A percentile compares a stretch with the other conserved stretches of the same genome.
Conservation (phyloP, 164 flowering plant genomes). For the Cinnamomum micranthum region DNA sequence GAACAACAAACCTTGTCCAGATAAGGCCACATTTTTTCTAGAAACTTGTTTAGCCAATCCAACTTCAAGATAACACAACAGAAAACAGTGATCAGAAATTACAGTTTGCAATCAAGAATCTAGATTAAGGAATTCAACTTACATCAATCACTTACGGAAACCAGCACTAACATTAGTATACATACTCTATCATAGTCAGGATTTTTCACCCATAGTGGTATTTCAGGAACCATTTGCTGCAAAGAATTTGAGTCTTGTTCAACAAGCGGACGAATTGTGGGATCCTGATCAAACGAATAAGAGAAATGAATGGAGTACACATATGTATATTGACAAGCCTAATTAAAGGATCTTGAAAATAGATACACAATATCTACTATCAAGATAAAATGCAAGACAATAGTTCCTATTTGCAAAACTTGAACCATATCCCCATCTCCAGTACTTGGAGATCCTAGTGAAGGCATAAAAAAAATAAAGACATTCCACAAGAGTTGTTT, state of each 20-base stretch:
- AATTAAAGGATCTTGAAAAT: not conserved
- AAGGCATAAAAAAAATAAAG: too few relatives aligned
- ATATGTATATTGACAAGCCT: not conserved
- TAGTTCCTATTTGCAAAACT: too few relatives aligned
- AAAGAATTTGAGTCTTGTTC: conserved; percentile 69
- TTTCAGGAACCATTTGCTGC: conserved; percentile 73
- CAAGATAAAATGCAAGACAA: too few relatives aligned
- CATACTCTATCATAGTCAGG: conserved; percentile 97
- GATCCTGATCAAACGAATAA: conserved; percentile 46
- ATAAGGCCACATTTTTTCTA: conserved; percentile 89
- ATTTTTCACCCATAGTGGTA: conserved; percentile 91
- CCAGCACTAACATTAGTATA: not conserved
- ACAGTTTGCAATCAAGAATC: not conserved
- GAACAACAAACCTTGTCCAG: conserved; percentile 65
- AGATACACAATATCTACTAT: too few relatives aligned
- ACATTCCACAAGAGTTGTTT: too few relatives aligned
- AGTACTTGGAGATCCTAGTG: too few relatives aligned
- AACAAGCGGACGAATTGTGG: conserved; percentile 66
- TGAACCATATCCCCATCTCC: too few relatives aligned
- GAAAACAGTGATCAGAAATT: conserved; percentile 4
- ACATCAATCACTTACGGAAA: not conserved
- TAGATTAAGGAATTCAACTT: not conserved
- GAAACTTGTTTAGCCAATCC: conserved; percentile 93
- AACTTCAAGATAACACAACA: conserved; percentile 38
- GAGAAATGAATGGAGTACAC: not conserved